Evolutionary conservation across 768 basidiomycete species (phyloP), one percentile per base, ranked within the genome.

Genomic region (Rhizopogon rudus): DNA sequence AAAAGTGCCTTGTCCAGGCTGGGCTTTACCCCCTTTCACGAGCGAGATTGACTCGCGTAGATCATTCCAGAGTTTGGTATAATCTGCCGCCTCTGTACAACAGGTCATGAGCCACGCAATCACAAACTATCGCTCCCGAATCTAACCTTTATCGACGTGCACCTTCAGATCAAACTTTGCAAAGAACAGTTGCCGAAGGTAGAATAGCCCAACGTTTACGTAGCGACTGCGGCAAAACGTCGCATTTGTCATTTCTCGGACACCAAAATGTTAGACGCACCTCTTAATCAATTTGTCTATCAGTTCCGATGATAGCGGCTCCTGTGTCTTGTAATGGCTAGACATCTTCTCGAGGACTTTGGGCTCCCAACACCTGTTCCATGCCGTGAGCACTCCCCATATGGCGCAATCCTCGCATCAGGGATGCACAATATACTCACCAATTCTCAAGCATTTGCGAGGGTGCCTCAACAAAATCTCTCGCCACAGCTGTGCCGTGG

Each of bases 381-480:
- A 37, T 33, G 44, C 53, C 6, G 14, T 37, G 12, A 51, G 39
- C 16, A 16, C 5, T n/a, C 8, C 3, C 64, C 39, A 53, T 31
- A 48, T 20, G 41, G 33, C 3, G 14, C 29, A 12, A 22, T 33
- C n/a, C 7, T 29, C 10, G 9, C 14, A 33, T 42, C 10, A 6
- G 14, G 14, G 50, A 37, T 41, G 41, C 8, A 33, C 5, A 17
- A 8, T 54, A 13, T 5, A 60, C 71, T 16, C 44, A 85, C 92
- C 92, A 94, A 63, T 93, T 91, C 71, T 95, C 93, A 57, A 93
- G 74, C 92, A 93, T 93, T 72, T 95, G 91, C 16, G 87, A 88
- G 0, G 92, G 93, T 3, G 92, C 92, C 70, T 94, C 91, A 9
- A 92, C 91, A 58, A 92, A 92, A 68, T 93, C 91, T 5, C 86